phyloP scores from a whole-genome alignment of 345 rosid genomes.

The Ceriops tagal region DNA sequence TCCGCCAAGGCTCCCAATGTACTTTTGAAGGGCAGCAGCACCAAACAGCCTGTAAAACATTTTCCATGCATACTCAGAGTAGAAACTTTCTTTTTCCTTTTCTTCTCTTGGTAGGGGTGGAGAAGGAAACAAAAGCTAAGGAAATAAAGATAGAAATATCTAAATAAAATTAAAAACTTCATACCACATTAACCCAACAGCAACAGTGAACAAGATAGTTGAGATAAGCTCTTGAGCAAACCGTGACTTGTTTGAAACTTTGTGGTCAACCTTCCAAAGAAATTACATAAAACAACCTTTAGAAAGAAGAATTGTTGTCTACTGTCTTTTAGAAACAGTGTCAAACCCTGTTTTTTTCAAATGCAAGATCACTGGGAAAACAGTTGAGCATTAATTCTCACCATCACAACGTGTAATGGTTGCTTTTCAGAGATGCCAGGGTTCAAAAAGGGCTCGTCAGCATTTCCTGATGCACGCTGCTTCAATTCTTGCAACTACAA shows the following conservation, averaged over 20 bases:
- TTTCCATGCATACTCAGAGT: slow-evolving; percentile 16
- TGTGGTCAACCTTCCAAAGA: slow-evolving; percentile 67
- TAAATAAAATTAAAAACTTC: slow-evolving; percentile 15
- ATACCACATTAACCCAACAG: slow-evolving; percentile 84
- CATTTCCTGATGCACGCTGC: slow-evolving; percentile 77
- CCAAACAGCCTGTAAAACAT: slow-evolving; percentile 78
- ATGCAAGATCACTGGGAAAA: not conserved
- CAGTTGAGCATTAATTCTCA: slow-evolving; percentile 26
- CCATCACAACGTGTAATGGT: slow-evolving; percentile 95
- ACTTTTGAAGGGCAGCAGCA: slow-evolving; percentile 92
- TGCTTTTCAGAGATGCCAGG: slow-evolving; percentile 91
- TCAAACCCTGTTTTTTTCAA: not conserved
- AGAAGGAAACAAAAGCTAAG: not conserved
- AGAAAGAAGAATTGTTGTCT: not conserved
- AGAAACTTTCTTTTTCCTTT: slow-evolving; percentile 3
- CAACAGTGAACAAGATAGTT: slow-evolving; percentile 81
- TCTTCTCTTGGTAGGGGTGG: too few species aligned
- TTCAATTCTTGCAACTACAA: slow-evolving; percentile 87
- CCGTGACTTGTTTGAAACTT: slow-evolving; percentile 71
- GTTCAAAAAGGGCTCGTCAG: slow-evolving; percentile 64
- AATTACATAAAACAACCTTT: not conserved
- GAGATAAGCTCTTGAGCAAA: slow-evolving; percentile 91
- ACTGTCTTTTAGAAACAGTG: not conserved
- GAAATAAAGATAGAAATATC: not conserved
- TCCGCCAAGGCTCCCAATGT: slow-evolving; percentile 84